Percentiles rank a stretch among this genome's conserved stretches.
Evolutionary conservation across 2,329 filamentous ascomycete species (phyloP).

Genomic region (Nemania sp.): DNA sequence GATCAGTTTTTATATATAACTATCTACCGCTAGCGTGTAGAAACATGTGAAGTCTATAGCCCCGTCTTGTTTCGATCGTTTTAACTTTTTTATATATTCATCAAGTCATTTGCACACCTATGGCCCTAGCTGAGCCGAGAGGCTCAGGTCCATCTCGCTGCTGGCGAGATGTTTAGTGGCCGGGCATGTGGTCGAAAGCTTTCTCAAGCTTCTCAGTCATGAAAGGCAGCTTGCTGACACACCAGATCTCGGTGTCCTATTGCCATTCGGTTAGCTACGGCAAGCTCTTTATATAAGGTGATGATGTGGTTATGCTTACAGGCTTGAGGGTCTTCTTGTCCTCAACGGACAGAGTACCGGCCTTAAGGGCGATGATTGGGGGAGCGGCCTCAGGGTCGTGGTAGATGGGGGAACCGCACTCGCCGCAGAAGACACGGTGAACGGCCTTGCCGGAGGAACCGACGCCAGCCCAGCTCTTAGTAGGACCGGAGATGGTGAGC

Average conservation of each 20-base stretch:
- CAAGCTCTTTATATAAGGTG: not conserved
- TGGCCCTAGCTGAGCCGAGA: not conserved
- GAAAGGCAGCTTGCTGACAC: slow-evolving; percentile 68
- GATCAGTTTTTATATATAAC: slow-evolving; percentile 22
- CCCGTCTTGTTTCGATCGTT: slow-evolving; percentile 14
- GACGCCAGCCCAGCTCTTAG: slow-evolving; percentile 65
- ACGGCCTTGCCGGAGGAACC: slow-evolving; percentile 65
- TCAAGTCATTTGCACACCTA: not conserved
- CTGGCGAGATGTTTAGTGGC: slow-evolving; percentile 19
- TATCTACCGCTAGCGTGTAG: slow-evolving; percentile 18
- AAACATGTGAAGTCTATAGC: slow-evolving; percentile 22
- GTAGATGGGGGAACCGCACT: slow-evolving; percentile 70
- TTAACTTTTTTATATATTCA: slow-evolving; percentile 9
- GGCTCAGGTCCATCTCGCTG: not conserved
- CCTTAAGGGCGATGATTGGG: slow-evolving; percentile 71
- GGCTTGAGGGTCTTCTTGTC: slow-evolving; percentile 71
- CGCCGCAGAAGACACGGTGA: slow-evolving; percentile 70
- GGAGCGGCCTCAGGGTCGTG: slow-evolving; percentile 73
- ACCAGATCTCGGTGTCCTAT: slow-evolving; percentile 71
- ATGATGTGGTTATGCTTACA: slow-evolving; percentile 42
- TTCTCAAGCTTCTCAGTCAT: slow-evolving; percentile 67
- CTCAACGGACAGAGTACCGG: slow-evolving; percentile 63
- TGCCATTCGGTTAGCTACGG: not conserved
- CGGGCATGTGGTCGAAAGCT: slow-evolving; percentile 66
- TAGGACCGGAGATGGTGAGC: slow-evolving; percentile 63